Evolutionary conservation across 345 rosid species (phyloP), one percentile per base, ranked within the genome.

Genomic region (Bruguiera sexangula): DNA sequence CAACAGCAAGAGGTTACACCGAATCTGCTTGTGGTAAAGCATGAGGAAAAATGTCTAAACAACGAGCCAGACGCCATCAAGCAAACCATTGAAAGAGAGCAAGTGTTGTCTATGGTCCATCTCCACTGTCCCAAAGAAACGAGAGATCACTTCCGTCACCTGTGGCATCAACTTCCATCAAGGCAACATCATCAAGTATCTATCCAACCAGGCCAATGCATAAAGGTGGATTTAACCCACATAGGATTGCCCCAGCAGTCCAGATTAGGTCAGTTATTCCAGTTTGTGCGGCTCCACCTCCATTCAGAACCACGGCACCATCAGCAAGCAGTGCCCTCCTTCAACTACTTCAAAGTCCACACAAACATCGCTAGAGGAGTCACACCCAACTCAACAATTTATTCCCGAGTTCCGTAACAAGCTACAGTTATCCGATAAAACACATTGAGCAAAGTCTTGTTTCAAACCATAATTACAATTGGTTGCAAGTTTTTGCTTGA

Each of bases 191-290:
- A n/a, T 53, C 57, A 54, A 67, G 31, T 56, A 15, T 63, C 19
- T 73, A 70, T 19, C 50, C 67, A 59, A 52, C 20, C 20, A 61
- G 60, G 64, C 53, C 71, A 22, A 60, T 78, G 71, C 71, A 76
- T 75, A 63, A 66, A 19, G 79, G 77, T 53, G 71, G 84, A 31
- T 78, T 72, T 19, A 75, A 58, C 27, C 74, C 74, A 7, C 75
- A 71, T 9, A 82, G 68, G 30, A 73, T 80, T 26, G 91, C 91
- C 10, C 95, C 88, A 34, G 89, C 91, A 39, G 89, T 89, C 72
- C 87, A 84, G 37, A 85, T 89, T 7, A 87, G 95, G 75, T 89
- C 95, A 69, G 88, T 89, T 22, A 89, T 89, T 64, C 91, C 95
- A 67, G 91, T 89, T 62, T 87, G 86, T 76, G 85, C 91, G 65